Evolutionary conservation across 768 basidiomycete species (phyloP).

Genomic region (Lactarius deliciosus): DNA sequence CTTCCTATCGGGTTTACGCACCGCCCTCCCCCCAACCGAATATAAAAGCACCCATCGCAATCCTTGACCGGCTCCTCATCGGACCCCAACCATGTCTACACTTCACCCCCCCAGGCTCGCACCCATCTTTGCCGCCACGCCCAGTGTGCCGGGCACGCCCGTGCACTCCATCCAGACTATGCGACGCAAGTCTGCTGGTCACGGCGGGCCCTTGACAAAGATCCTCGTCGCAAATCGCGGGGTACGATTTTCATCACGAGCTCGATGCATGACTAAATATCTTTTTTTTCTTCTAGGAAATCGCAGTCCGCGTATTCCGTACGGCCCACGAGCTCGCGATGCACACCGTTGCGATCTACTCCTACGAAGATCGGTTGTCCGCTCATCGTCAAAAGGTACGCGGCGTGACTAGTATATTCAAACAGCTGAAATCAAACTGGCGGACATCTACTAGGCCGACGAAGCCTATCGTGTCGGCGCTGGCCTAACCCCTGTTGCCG

Average conservation of each 20-base stretch:
- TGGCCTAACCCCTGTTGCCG: slow-evolving; percentile 92
- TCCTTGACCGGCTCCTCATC: slow-evolving; percentile 15
- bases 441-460: slow-evolving; percentile 63
- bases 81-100: slow-evolving; percentile 27
- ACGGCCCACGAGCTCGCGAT: slow-evolving; percentile 98
- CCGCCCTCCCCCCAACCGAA: slow-evolving; percentile 12
- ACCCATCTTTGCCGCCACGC: slow-evolving; percentile 67
- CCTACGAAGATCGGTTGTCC: slow-evolving; percentile 92
- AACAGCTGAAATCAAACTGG: slow-evolving; percentile 1
- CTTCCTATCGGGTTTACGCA: slow-evolving; percentile 15
- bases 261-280: slow-evolving; percentile 12
- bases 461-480: slow-evolving; percentile 98
- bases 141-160: slow-evolving; percentile 79
- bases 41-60: slow-evolving; percentile 19
- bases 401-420: not conserved
- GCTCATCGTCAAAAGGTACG: slow-evolving; percentile 95
- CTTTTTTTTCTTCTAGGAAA: slow-evolving; percentile 62
- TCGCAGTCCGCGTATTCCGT: slow-evolving; percentile 97
- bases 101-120: slow-evolving; percentile 75
- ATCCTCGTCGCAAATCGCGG: slow-evolving; percentile 91
- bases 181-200: slow-evolving; percentile 89
- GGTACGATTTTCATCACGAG: slow-evolving; percentile 48
- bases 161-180: slow-evolving; percentile 90
- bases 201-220: slow-evolving; percentile 86
- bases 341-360: slow-evolving; percentile 99